Percentiles rank a stretch among this genome's conserved stretches.
These are phyloP conservation scores for Teunomyces tritomae DNA, from an alignment of 805 yeast genomes.

Conservation along the genomic window DNA sequence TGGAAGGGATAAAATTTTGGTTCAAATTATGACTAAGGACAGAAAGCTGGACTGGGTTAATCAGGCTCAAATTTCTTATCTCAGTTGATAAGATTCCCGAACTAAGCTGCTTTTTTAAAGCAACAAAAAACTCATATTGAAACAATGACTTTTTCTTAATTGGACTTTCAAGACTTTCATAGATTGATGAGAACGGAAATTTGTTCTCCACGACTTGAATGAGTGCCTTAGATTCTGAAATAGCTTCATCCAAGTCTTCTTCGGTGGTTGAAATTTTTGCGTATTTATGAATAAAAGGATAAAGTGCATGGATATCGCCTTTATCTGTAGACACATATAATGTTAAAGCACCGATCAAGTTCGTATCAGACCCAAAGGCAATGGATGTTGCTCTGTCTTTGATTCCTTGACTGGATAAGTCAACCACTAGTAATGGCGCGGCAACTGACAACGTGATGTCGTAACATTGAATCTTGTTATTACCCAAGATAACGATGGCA, in stretches of 20 bases:
- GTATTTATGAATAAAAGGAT: slow-evolving; percentile 22
- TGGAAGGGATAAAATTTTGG: slow-evolving; percentile 6
- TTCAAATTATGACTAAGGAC: slow-evolving; percentile 13
- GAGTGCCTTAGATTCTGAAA: slow-evolving; percentile 12
- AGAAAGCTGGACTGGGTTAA: slow-evolving; percentile 7
- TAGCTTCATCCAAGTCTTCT: slow-evolving; percentile 12
- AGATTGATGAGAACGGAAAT: slow-evolving; percentile 9
- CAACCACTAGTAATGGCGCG: slow-evolving; percentile 18
- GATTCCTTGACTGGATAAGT: slow-evolving; percentile 12
- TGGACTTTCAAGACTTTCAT: slow-evolving; percentile 10
- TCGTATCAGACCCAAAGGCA: slow-evolving; percentile 25
- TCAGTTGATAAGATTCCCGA: slow-evolving; percentile 12
- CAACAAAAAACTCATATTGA: slow-evolving; percentile 17
- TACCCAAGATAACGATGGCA: slow-evolving; percentile 24
- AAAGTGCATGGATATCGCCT: slow-evolving; percentile 24
- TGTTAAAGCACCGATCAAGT: slow-evolving; percentile 26
- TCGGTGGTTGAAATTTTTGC: slow-evolving; percentile 17
- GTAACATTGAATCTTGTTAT: slow-evolving; percentile 16
- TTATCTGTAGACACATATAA: slow-evolving; percentile 24
- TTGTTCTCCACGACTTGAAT: slow-evolving; percentile 9
- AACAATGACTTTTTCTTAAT: slow-evolving; percentile 12
- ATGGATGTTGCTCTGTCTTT: slow-evolving; percentile 22
- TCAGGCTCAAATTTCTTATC: slow-evolving; percentile 2
- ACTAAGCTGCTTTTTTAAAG: slow-evolving; percentile 12
- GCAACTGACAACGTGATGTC: slow-evolving; percentile 18